Conservation (phyloP, 2,329 filamentous ascomycete species). For the Colletotrichum sp. region DNA sequence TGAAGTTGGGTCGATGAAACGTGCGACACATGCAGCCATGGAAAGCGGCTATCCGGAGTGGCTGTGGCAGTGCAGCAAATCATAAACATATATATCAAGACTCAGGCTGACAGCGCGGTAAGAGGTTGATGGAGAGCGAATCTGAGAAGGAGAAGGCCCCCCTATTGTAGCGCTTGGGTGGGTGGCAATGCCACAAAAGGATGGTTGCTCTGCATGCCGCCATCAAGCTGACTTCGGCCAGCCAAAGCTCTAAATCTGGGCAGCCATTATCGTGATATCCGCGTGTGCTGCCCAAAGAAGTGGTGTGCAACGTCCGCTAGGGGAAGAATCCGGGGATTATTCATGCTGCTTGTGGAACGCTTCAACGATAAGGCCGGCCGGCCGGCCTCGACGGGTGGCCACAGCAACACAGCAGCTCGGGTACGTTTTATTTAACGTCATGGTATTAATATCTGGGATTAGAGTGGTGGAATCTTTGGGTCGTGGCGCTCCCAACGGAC, state of each 20-base stretch:
- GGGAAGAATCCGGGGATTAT: slow-evolving; percentile 5
- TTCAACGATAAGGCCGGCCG: slow-evolving; percentile 6
- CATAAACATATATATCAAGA: background rate
- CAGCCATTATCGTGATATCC: background rate
- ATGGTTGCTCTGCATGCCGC: background rate
- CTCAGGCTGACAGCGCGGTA: background rate
- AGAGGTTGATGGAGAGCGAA: background rate
- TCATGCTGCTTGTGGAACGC: background rate
- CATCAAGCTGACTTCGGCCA: background rate
- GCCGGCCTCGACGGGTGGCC: background rate
- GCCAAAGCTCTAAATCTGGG: background rate
- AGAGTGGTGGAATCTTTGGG: background rate
- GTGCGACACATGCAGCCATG: background rate
- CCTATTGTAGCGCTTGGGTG: background rate
- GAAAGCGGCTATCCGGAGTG: background rate
- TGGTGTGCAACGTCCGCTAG: background rate
- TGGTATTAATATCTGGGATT: background rate
- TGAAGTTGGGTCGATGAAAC: background rate
- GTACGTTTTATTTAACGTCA: slow-evolving; percentile 6
- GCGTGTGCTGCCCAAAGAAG: background rate
- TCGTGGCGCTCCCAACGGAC: background rate
- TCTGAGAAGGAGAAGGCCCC: background rate
- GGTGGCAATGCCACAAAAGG: background rate
- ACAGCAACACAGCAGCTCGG: background rate
- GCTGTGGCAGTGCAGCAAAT: background rate